Evolutionary conservation across 1,139 yeast genomes (phyloP).

Genomic region (Suhomyces panamericanus): DNA sequence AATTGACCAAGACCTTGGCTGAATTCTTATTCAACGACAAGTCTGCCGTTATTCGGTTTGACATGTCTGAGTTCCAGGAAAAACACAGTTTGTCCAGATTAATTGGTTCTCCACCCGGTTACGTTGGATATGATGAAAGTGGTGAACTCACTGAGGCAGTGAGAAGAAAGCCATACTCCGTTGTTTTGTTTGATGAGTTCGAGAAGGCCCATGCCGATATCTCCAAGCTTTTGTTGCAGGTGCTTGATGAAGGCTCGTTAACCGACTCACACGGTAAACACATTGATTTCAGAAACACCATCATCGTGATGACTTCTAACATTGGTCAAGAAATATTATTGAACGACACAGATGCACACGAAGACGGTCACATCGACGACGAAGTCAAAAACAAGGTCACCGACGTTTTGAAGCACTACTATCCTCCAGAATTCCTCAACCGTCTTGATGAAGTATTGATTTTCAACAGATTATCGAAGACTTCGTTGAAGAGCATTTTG

Average conservation of each 20-base stretch:
- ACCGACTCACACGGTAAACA: constrained; percentile 95
- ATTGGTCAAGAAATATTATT: constrained; percentile 89
- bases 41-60: constrained; percentile 82
- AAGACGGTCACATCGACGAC: constrained; percentile 48
- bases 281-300: constrained; percentile 90
- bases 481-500: constrained; percentile 72
- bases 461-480: constrained; percentile 81
- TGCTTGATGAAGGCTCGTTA: constrained; percentile 88
- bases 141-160: constrained; percentile 97
- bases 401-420: constrained; percentile 65
- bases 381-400: constrained; percentile 58
- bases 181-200: constrained; percentile 90
- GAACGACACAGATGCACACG: constrained; percentile 49
- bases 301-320: constrained; percentile 96
- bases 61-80: constrained; percentile 97
- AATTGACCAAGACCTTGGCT: constrained; percentile 86
- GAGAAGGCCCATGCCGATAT: constrained; percentile 97
- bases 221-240: constrained; percentile 83
- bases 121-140: constrained; percentile 92
- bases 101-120: constrained; percentile 98
- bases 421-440: constrained; percentile 94
- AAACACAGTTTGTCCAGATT: constrained; percentile 85
- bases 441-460: constrained; percentile 89
- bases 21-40: constrained; percentile 90
- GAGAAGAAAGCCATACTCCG: constrained; percentile 90